These are phyloP conservation scores for Monosporascus ibericus DNA, from an alignment of 2,329 filamentous ascomycete species.

Conservation along the genomic window DNA sequence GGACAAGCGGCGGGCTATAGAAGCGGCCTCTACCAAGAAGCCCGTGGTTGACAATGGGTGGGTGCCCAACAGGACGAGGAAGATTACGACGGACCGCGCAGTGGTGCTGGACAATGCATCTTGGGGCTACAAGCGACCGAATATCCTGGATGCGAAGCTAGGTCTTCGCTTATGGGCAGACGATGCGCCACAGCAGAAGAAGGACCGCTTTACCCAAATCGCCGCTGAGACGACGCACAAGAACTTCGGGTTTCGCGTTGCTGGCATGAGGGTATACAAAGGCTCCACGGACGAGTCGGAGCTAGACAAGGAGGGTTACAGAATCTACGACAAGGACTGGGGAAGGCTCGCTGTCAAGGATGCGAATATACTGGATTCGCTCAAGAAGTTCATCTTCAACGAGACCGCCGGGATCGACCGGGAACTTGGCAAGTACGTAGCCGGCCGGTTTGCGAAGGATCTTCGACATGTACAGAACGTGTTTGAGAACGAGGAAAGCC, in stretches of 20 bases:
- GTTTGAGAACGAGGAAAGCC: constrained; percentile 49
- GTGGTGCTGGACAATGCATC: constrained; percentile 84
- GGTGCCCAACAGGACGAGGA: constrained; percentile 45
- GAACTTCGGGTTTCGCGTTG: constrained; percentile 55
- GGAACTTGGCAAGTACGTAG: constrained; percentile 50
- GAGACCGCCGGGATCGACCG: constrained; percentile 51
- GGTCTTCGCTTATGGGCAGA: constrained; percentile 84
- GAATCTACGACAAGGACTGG: constrained; percentile 58
- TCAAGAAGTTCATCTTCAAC: constrained; percentile 55
- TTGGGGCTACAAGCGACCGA: constrained; percentile 73
- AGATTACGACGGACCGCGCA: constrained; percentile 70
- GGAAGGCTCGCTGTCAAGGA: constrained; percentile 47
- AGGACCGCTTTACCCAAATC: constrained; percentile 54
- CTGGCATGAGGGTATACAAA: constrained; percentile 59
- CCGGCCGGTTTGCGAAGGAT: constrained; percentile 47
- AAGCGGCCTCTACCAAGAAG: constrained; percentile 12
- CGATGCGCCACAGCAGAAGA: constrained; percentile 54
- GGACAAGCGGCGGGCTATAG: constrained; percentile 7
- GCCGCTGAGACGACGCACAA: constrained; percentile 53
- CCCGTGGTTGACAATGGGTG: constrained; percentile 27
- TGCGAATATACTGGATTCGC: constrained; percentile 47
- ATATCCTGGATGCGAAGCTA: constrained; percentile 90
- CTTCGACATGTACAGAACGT: constrained; percentile 47
- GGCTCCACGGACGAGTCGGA: constrained; percentile 46
- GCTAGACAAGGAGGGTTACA: constrained; percentile 49